Conservation (phyloP, 495 filamentous ascomycete species). For the Lasiosphaeria ovina region DNA sequence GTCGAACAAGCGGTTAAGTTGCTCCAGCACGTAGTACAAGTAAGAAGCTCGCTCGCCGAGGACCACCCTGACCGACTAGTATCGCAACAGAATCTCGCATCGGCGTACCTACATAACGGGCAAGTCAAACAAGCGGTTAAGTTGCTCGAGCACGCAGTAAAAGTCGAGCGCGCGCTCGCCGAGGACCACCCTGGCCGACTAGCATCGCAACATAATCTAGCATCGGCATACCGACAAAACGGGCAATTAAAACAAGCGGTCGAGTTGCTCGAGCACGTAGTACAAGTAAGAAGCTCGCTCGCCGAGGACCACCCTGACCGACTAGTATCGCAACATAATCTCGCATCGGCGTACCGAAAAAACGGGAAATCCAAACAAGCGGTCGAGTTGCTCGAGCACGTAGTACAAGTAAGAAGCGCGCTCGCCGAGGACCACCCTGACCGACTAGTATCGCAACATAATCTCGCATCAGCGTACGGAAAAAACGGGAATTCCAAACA, state of each 20-base stretch:
- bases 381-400: too few species aligned
- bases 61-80: constrained; percentile 28
- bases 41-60: constrained; percentile 20
- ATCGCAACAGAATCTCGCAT: constrained; percentile 36
- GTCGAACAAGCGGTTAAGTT: constrained; percentile 31
- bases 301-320: constrained; percentile 26
- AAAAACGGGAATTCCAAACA: not conserved
- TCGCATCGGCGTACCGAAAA: too few species aligned
- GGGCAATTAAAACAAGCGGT: constrained; percentile 10
- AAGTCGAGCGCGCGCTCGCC: not conserved
- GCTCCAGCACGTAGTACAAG: constrained; percentile 37
- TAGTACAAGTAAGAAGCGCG: too few species aligned
- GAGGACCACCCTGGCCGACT: constrained; percentile 14
- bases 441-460: constrained; percentile 26
- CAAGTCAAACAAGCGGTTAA: constrained; percentile 5
- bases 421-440: too few species aligned
- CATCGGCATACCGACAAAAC: not conserved
- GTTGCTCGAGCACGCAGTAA: constrained; percentile 10
- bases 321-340: constrained; percentile 33
- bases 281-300: constrained; percentile 7
- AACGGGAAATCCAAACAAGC: too few species aligned
- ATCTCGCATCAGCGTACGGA: constrained; percentile 29
- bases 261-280: constrained; percentile 9
- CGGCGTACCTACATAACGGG: constrained; percentile 13
- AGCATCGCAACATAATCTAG: constrained; percentile 6